phyloP scores from a whole-genome alignment of 2,329 filamentous ascomycete species.

The Pseudogymnoascus sp. region DNA sequence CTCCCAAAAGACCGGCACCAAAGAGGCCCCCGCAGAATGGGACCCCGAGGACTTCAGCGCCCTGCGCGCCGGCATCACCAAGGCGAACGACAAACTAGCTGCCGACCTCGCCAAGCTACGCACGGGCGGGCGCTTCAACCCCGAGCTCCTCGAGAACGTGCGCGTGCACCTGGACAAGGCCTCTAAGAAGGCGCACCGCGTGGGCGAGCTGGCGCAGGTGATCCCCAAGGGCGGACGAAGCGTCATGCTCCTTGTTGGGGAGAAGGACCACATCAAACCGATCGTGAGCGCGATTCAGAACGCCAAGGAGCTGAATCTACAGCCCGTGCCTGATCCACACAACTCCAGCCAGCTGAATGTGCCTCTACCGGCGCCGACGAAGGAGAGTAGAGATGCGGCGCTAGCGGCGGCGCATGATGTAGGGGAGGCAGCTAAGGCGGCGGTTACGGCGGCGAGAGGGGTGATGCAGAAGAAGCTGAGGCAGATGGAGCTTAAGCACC shows the following conservation, averaged over 20 bases:
- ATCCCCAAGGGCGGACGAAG: constrained; percentile 54
- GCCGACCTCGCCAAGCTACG: constrained; percentile 54
- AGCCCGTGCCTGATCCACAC: constrained; percentile 38
- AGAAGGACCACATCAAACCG: constrained; percentile 53
- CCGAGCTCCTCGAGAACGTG: constrained; percentile 51
- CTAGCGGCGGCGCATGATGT: constrained; percentile 24
- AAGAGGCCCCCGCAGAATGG: neutral
- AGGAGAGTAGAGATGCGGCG: constrained; percentile 39
- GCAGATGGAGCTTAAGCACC: constrained; percentile 27
- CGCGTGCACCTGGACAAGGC: constrained; percentile 50
- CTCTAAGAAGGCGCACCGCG: constrained; percentile 40
- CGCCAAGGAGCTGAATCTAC: constrained; percentile 40
- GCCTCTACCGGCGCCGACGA: constrained; percentile 49
- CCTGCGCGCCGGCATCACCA: constrained; percentile 47
- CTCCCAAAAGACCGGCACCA: constrained; percentile 6
- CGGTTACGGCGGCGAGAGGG: constrained; percentile 26
- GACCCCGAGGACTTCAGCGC: constrained; percentile 55
- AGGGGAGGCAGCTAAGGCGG: constrained; percentile 25
- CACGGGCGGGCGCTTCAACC: constrained; percentile 54
- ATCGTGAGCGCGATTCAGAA: constrained; percentile 44
- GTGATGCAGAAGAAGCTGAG: constrained; percentile 30
- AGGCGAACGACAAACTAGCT: constrained; percentile 47
- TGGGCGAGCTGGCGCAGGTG: constrained; percentile 60
- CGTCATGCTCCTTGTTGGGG: constrained; percentile 54
- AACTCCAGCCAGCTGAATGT: constrained; percentile 45